Evolutionary conservation across 108 stramenopile species (phyloP).

Genomic region (Nitzschia inconspicua): DNA sequence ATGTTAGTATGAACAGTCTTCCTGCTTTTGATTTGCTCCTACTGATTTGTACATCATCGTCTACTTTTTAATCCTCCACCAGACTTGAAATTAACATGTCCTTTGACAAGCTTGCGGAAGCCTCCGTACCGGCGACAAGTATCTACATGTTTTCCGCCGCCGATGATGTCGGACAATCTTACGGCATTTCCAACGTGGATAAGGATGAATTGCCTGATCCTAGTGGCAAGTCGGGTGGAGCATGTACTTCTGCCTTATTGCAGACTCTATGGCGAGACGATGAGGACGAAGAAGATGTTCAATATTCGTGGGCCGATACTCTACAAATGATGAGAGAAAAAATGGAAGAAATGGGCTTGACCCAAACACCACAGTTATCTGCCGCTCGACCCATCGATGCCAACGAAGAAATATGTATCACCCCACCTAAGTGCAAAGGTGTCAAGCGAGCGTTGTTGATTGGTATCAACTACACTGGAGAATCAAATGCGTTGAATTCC

Average conservation of each 20-base stretch:
- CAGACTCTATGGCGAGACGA: slow-evolving; percentile 46
- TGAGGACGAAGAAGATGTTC: slow-evolving; percentile 29
- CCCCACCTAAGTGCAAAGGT: slow-evolving; percentile 36
- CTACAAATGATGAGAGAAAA: slow-evolving; percentile 27
- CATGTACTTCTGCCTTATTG: slow-evolving; percentile 83
- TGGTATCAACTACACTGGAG: slow-evolving; percentile 88
- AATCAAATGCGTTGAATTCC: slow-evolving; percentile 44
- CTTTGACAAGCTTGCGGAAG: no score
- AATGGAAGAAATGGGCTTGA: slow-evolving; percentile 21
- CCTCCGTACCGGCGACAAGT: no score
- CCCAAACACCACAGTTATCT: slow-evolving; percentile 41
- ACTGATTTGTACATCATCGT: no score
- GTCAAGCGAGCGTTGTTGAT: slow-evolving; percentile 69
- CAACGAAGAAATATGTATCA: slow-evolving; percentile 29
- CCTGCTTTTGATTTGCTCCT: no score
- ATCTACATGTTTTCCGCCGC: no score
- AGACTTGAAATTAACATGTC: no score
- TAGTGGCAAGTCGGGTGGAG: slow-evolving; percentile 72
- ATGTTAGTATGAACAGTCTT: no score
- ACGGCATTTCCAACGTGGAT: slow-evolving; percentile 64
- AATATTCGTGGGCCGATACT: slow-evolving; percentile 24
- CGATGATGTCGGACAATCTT: no score
- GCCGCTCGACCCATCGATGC: slow-evolving; percentile 49
- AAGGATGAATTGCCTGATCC: slow-evolving; percentile 82
- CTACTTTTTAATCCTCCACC: no score